Evolutionary conservation across 2,329 filamentous ascomycete genomes (phyloP), one percentile per base, ranked within the genome.

Genomic region (Apiospora sp.): DNA sequence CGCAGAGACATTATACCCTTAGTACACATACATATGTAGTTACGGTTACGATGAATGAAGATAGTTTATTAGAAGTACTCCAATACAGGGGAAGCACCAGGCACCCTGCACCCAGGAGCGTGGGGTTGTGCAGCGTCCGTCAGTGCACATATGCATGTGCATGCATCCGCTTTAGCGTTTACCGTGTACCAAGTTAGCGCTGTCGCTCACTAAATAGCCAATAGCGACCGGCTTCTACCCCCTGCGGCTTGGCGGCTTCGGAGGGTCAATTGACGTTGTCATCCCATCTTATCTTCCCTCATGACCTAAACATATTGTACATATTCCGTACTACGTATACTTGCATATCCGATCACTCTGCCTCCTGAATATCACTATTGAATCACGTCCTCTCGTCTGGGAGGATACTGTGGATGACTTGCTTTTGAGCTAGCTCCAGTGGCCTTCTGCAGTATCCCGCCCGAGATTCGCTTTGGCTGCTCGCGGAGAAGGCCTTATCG

Each of bases 251-350:
- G 58, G 34, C 58, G 58, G 34, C 58, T 22, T 64, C 58, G 34
- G 58, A 64, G 58, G 58, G 58, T 37, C 58, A 37, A 64, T 64
- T 37, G 58, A 64, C 58, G 34, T 64, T 64, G 58, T 64, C 58
- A 64, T 64, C 37, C 54, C 16, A 22, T 64, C 58, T 64, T 34
- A 64, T 64, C 58, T 41, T 64, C 14, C 58, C 58, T 37, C 58
- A 64, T 64, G 58, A 64, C 58, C 58, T 64, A 41, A 41, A 22
- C 30, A 8, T 10, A n/a, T 30, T 16, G n/a, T 49, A 49, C 48
- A 22, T 49, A 24, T 22, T 10, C 22, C 37, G 37, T 41, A 24
- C 22, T 48, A 22, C 37, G 6, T 41, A 41, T 41, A 41, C n/a
- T 27, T 27, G 13, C 24, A 30, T 24, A 51, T 10, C 7, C 24